Percentiles rank a stretch among this genome's conserved stretches.
These are phyloP conservation scores for Dianthus caryophyllus DNA, from an alignment of 148 eudicot species.

Conservation along the genomic window DNA sequence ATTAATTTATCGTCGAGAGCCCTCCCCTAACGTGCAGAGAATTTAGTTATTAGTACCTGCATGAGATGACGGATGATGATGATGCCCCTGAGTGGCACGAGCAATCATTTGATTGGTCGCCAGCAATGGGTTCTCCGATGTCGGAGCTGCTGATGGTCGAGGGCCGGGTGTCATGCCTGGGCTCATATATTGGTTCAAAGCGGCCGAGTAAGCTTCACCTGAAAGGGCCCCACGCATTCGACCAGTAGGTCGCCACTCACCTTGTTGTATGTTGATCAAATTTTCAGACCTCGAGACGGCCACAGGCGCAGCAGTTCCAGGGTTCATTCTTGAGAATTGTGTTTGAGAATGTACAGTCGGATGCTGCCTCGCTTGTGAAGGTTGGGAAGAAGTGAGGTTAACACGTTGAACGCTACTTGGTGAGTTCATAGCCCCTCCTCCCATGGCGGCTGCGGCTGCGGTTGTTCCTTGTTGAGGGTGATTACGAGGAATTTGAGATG, in stretches of 20 bases:
- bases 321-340: constrained; percentile 31
- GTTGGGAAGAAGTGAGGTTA: constrained; percentile 24
- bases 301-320: constrained; percentile 22
- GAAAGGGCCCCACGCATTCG: constrained; percentile 84
- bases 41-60: background rate
- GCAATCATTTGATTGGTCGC: constrained; percentile 24
- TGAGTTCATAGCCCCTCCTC: constrained; percentile 17
- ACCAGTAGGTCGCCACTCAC: constrained; percentile 72
- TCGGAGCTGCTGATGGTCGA: constrained; percentile 15
- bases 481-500: constrained; percentile 30
- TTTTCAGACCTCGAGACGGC: constrained; percentile 35
- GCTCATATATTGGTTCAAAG: constrained; percentile 50
- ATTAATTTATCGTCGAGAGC: constrained; percentile 12
- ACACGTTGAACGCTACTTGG: constrained; percentile 32
- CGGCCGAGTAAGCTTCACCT: constrained; percentile 60
- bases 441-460: constrained; percentile 22
- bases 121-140: background rate
- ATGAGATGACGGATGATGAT: constrained; percentile 6
- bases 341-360: constrained; percentile 28
- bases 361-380: constrained; percentile 24
- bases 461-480: constrained; percentile 34
- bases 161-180: constrained; percentile 38
- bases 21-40: constrained; percentile 3
- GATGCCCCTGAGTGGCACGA: constrained; percentile 8
- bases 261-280: constrained; percentile 36